Conservation (phyloP, 306 rosid species). For the Dryas octopetala region DNA sequence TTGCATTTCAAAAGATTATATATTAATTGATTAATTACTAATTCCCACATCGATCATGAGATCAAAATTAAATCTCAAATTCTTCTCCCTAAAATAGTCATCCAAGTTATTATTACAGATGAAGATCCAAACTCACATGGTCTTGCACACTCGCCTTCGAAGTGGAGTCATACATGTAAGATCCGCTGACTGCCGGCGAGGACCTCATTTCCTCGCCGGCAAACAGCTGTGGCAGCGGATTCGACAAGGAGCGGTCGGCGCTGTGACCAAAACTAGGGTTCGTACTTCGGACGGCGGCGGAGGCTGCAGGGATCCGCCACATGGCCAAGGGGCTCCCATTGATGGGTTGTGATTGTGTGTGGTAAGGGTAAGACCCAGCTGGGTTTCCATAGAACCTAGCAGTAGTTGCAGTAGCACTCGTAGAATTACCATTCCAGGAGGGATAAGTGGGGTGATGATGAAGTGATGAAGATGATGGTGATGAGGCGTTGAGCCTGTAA, state of each 20-base stretch:
- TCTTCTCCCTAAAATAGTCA: conserved; percentile 1
- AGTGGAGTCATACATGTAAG: conserved; percentile 43
- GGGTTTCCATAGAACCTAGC: conserved; percentile 54
- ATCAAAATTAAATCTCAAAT: conserved; percentile 19
- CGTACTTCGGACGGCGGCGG: conserved; percentile 26
- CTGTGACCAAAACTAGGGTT: conserved; percentile 39
- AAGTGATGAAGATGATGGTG: conserved; percentile 7
- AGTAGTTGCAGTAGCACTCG: not conserved
- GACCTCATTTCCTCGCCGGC: conserved; percentile 49
- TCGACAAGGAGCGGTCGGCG: no score
- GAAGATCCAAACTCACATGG: conserved; percentile 93
- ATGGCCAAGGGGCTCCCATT: conserved; percentile 69
- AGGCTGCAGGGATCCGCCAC: conserved; percentile 62
- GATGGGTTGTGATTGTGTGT: conserved; percentile 49
- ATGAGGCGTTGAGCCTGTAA: conserved; percentile 36
- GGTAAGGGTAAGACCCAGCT: conserved; percentile 35
- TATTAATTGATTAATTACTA: not conserved
- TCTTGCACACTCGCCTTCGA: conserved; percentile 47
- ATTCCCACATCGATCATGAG: conserved; percentile 7
- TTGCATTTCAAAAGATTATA: conserved; percentile 6
- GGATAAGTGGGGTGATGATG: conserved; percentile 36
- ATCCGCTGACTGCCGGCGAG: conserved; percentile 32
- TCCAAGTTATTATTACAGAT: conserved; percentile 47
- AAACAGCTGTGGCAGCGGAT: conserved; percentile 35
- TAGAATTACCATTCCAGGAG: conserved; percentile 39